Evolutionary conservation across 2,329 filamentous ascomycete species (phyloP).

Genomic region (Fusarium sp.): DNA sequence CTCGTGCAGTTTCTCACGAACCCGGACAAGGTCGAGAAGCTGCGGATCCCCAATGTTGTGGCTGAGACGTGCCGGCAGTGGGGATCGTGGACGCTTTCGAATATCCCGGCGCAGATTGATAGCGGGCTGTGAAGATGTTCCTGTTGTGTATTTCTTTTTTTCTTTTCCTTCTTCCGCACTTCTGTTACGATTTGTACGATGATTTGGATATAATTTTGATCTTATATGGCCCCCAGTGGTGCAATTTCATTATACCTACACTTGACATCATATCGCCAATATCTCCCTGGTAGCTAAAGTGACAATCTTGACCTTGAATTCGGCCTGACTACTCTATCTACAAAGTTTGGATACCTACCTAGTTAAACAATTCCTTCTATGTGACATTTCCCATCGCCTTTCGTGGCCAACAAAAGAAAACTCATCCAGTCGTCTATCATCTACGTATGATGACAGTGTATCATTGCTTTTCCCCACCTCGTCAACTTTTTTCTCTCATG

Average conservation of each 20-base stretch:
- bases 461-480: conserved; percentile 3
- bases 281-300: background rate
- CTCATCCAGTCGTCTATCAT: conserved; percentile 31
- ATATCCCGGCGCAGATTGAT: conserved; percentile 65
- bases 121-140: conserved; percentile 58
- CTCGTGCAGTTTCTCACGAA: conserved; percentile 63
- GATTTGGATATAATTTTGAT: background rate
- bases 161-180: background rate
- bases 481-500: background rate
- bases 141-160: background rate
- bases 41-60: conserved; percentile 60
- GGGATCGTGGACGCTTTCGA: conserved; percentile 60
- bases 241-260: background rate
- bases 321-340: conserved; percentile 5
- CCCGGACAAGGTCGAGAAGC: conserved; percentile 53
- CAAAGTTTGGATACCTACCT: background rate
- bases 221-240: background rate
- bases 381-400: conserved; percentile 13
- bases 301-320: conserved; percentile 3
- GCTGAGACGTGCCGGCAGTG: conserved; percentile 66
- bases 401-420: conserved; percentile 31
- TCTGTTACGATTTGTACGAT: background rate
- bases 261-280: background rate
- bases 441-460: conserved; percentile 10
- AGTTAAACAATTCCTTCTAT: conserved; percentile 10